Evolutionary conservation across 345 rosid genomes (phyloP).

Genomic region (Citrus cavaleriei): DNA sequence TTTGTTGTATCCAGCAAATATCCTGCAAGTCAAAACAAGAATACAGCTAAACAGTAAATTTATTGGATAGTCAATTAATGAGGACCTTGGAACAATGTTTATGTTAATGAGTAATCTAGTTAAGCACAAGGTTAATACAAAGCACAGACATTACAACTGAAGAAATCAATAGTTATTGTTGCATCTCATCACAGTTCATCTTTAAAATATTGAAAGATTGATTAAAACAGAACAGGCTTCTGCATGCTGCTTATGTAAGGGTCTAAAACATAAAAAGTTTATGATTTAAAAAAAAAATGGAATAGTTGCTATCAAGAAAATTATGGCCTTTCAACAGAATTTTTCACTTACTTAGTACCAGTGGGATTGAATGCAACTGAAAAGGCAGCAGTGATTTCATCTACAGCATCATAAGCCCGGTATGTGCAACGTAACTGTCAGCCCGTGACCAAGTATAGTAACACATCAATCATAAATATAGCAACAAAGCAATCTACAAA

Average conservation of each 20-base stretch:
- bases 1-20: slow-evolving; percentile 92
- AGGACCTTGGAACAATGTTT: not conserved
- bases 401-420: slow-evolving; percentile 93
- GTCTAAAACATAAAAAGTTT: not conserved
- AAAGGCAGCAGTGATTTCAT: slow-evolving; percentile 93
- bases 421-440: slow-evolving; percentile 86
- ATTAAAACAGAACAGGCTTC: not conserved
- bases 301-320: not conserved
- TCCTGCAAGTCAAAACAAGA: slow-evolving; percentile 42
- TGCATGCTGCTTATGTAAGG: not conserved
- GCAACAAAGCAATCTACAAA: not conserved
- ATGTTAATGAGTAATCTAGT: not conserved
- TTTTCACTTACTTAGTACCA: slow-evolving; percentile 75
- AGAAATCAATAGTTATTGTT: not conserved
- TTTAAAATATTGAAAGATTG: not conserved
- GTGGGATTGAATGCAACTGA: slow-evolving; percentile 82
- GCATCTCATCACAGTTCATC: not conserved
- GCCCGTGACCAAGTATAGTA: not conserved
- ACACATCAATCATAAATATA: slow-evolving; percentile 7
- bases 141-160: not conserved
- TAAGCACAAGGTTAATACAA: slow-evolving; percentile 2
- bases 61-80: not conserved
- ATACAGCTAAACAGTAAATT: slow-evolving; percentile 1
- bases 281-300: not conserved
- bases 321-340: not conserved